Conservation (phyloP, 257 asterid species). For the Capsicum rhomboideum region DNA sequence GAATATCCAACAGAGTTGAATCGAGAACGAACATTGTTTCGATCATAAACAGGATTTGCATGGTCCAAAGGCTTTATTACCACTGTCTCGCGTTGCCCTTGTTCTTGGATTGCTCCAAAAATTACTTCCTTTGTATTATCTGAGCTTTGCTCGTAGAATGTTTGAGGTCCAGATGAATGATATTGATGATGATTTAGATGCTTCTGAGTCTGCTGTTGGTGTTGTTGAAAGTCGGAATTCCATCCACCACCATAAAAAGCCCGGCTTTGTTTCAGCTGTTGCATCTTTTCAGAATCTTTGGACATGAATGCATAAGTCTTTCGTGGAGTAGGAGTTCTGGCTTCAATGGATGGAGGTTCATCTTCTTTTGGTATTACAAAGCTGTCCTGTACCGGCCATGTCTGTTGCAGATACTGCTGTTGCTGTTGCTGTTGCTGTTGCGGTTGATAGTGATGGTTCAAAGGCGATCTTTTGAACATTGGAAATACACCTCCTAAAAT, state of each 20-base stretch:
- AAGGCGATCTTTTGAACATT: conserved; percentile 35
- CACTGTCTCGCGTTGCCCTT: conserved; percentile 22
- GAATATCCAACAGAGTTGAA: conserved; percentile 20
- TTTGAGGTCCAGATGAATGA: conserved; percentile 48
- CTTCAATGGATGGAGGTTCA: conserved; percentile 67
- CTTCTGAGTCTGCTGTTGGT: conserved; percentile 44
- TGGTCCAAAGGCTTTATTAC: conserved; percentile 72
- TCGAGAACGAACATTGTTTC: conserved; percentile 34
- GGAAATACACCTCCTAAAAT: conserved; percentile 67
- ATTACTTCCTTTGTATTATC: conserved; percentile 65
- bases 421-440: conserved; percentile 26
- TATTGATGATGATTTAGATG: conserved; percentile 69
- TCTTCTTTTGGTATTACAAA: conserved; percentile 67
- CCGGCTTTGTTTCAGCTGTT: conserved; percentile 68
- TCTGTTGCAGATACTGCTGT: conserved; percentile 36
- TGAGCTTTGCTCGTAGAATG: conserved; percentile 56
- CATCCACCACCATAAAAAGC: conserved; percentile 68
- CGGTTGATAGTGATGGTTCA: conserved; percentile 24
- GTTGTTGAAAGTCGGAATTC: conserved; percentile 47
- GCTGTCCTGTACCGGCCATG: conserved; percentile 85
- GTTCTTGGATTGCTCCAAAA: conserved; percentile 87
- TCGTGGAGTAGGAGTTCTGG: conserved; percentile 75
- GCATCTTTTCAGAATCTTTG: conserved; percentile 79
- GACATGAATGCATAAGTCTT: conserved; percentile 93
- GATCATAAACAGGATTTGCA: conserved; percentile 31